phyloP scores from a whole-genome alignment of 2,329 filamentous ascomycete genomes.

The Clonostachys byssicola region DNA sequence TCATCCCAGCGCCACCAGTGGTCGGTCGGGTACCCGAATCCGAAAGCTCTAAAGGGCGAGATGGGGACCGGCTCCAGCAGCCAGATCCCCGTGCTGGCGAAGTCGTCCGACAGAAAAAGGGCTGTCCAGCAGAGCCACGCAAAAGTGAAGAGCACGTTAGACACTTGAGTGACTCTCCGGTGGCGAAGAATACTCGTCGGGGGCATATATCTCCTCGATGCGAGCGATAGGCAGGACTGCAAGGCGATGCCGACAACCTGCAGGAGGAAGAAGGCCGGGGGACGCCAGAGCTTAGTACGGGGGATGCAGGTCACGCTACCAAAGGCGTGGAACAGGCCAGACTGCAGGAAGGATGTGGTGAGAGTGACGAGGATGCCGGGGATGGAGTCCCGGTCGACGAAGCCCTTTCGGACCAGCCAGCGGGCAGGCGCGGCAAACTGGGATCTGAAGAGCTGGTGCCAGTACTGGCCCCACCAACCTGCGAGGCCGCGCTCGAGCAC shows the following conservation, averaged over 20 bases:
- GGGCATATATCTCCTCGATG: conserved; percentile 21
- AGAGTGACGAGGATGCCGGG: conserved; percentile 17
- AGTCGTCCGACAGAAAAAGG: conserved; percentile 68
- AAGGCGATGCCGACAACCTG: conserved; percentile 62
- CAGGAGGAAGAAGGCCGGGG: conserved; percentile 67
- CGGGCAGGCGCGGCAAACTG: conserved; percentile 60
- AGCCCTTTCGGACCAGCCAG: conserved; percentile 35
- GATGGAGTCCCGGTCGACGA: conserved; percentile 25
- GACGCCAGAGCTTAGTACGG: conserved; percentile 40
- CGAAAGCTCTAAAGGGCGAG: conserved; percentile 63
- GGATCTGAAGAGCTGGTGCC: conserved; percentile 87
- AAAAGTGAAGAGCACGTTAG: conserved; percentile 59
- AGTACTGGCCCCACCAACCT: conserved; percentile 82
- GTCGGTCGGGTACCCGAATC: conserved; percentile 57
- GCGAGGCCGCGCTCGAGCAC: conserved; percentile 67
- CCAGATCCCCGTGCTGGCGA: conserved; percentile 71
- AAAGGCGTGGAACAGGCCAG: conserved; percentile 64
- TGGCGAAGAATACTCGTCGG: conserved; percentile 40
- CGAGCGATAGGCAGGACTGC: conserved; percentile 40
- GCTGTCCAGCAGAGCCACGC: conserved; percentile 67
- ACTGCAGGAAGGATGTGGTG: conserved; percentile 52
- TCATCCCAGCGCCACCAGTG: conserved; percentile 64
- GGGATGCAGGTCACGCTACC: conserved; percentile 67
- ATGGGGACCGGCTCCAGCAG: conserved; percentile 78
- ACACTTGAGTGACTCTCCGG: conserved; percentile 9